These are phyloP conservation scores for Polytrichum commune DNA, from an alignment of 225 moss, liverwort and hornwort genomes.

Conservation along the genomic window DNA sequence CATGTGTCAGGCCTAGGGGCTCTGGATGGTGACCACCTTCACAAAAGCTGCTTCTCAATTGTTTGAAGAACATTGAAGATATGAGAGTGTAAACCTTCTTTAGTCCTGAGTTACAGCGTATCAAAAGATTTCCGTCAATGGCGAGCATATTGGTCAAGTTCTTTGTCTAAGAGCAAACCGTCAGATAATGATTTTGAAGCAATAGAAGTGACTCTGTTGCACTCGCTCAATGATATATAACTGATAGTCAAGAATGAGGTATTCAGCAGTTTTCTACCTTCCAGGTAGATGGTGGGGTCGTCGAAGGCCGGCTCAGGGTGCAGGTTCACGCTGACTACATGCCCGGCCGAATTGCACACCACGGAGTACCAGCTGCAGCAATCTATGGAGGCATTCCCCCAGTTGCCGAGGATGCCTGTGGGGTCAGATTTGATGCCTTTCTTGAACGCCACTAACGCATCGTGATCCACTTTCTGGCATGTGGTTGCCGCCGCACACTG, in stretches of 20 bases:
- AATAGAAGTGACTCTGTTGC: too few relatives aligned
- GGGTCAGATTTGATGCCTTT: conserved; percentile 26
- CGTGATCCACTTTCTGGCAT: conserved; percentile 19
- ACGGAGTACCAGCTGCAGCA: conserved; percentile 23
- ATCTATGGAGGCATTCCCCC: conserved; percentile 23
- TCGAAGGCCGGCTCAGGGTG: conserved; percentile 24
- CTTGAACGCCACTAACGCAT: conserved; percentile 32
- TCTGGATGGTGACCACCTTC: too few relatives aligned
- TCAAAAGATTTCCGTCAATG: too few relatives aligned
- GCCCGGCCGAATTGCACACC: conserved; percentile 22
- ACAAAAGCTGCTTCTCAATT: too few relatives aligned
- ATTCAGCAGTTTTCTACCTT: conserved; percentile 8
- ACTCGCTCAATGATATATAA: not conserved
- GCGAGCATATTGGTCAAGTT: too few relatives aligned
- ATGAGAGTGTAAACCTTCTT: too few relatives aligned
- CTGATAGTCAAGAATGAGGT: not conserved
- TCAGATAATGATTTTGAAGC: too few relatives aligned
- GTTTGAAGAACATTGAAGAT: too few relatives aligned
- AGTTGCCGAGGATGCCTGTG: conserved; percentile 20
- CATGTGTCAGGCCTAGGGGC: too few relatives aligned
- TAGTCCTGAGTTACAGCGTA: too few relatives aligned
- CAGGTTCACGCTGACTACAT: conserved; percentile 22
- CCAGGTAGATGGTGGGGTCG: conserved; percentile 21
- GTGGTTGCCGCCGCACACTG: conserved; percentile 1
- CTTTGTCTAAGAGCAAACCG: too few relatives aligned